phyloP scores from a whole-genome alignment of 768 basidiomycete species.

The Scleroderma bovista region DNA sequence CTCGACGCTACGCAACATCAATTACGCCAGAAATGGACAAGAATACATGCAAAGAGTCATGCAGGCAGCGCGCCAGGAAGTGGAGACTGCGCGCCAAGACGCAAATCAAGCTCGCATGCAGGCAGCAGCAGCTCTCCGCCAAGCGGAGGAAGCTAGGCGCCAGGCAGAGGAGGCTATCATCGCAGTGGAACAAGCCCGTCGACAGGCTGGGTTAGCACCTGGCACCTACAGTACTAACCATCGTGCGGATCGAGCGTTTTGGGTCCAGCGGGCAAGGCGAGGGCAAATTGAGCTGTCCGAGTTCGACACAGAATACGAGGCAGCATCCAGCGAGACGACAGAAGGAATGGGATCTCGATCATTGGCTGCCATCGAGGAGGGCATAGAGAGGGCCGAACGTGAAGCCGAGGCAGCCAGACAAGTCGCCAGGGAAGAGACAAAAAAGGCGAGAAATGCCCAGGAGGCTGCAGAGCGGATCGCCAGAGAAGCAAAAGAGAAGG shows the following conservation, averaged over 20 bases:
- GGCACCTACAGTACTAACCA: background rate
- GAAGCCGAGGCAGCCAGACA: background rate
- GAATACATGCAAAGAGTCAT: background rate
- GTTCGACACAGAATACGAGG: background rate
- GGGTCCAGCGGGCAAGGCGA: background rate
- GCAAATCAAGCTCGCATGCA: background rate
- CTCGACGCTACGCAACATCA: slow-evolving; percentile 1
- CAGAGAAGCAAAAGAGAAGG: background rate
- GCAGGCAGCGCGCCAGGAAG: background rate
- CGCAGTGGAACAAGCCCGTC: background rate
- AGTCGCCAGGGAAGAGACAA: slow-evolving; percentile 2
- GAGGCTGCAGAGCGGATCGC: background rate
- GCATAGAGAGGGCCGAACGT: background rate
- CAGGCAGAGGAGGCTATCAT: background rate
- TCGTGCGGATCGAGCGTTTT: background rate
- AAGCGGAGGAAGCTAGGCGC: slow-evolving; percentile 1
- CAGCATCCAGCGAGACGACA: background rate
- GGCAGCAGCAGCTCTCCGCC: background rate
- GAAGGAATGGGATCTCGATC: background rate
- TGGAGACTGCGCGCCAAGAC: background rate
- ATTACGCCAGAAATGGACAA: background rate
- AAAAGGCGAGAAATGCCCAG: background rate
- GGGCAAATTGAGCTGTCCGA: background rate
- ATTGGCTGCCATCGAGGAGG: background rate
- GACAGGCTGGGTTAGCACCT: background rate